Conservation (phyloP, 2,329 filamentous ascomycete genomes). For the Tothia fuscella region DNA sequence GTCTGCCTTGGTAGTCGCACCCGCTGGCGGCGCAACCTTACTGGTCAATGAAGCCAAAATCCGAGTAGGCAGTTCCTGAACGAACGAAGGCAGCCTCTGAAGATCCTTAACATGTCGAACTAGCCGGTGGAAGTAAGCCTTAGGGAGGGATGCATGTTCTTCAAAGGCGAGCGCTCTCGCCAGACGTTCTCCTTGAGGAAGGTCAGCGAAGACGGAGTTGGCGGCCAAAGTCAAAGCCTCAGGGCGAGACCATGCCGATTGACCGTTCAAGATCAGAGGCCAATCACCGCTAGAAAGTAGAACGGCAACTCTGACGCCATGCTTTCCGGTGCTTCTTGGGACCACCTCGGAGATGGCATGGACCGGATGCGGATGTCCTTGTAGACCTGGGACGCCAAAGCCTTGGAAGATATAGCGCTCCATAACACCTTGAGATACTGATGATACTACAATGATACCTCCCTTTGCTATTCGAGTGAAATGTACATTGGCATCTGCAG, state of each 20-base stretch:
- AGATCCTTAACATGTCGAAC: constrained; percentile 72
- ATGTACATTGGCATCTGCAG: constrained; percentile 69
- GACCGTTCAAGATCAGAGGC: constrained; percentile 73
- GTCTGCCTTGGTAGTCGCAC: constrained; percentile 47
- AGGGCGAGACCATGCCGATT: constrained; percentile 63
- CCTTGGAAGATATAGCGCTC: constrained; percentile 56
- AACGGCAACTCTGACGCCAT: constrained; percentile 65
- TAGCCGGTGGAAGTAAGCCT: constrained; percentile 80
- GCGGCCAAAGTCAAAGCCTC: constrained; percentile 75
- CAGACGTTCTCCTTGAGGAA: constrained; percentile 60
- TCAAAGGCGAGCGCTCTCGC: constrained; percentile 76
- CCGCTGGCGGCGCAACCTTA: constrained; percentile 44
- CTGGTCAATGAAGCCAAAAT: constrained; percentile 44
- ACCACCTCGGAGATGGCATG: constrained; percentile 75
- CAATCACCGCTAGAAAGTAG: constrained; percentile 59
- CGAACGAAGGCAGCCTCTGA: constrained; percentile 60
- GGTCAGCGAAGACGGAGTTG: constrained; percentile 68
- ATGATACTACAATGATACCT: constrained; percentile 64
- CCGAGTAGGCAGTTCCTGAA: constrained; percentile 56
- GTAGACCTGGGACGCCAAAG: constrained; percentile 15
- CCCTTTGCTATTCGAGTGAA: constrained; percentile 72
- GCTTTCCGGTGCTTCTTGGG: constrained; percentile 47
- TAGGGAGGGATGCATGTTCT: constrained; percentile 64
- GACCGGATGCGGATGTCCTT: constrained; percentile 33
- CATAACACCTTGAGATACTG: constrained; percentile 62